Conservation (phyloP, 306 rosid species). For the peach (Prunus persica) region DNA sequence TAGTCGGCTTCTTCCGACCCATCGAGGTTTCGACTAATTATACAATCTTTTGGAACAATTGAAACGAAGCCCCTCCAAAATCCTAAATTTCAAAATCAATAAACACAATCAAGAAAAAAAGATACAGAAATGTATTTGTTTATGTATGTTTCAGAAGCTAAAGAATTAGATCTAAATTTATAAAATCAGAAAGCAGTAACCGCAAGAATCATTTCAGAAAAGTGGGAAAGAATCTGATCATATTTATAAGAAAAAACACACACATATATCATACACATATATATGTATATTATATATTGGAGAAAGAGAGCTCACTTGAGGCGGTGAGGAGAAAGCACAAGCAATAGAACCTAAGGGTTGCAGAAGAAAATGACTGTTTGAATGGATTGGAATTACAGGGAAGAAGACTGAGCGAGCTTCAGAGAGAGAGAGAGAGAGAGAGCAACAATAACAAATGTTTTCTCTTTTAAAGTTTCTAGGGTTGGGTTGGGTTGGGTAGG, state of each 20-base stretch:
- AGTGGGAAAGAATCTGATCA: neutral
- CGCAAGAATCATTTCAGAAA: neutral
- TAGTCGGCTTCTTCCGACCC: slow-evolving; percentile 81
- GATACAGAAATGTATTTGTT: neutral
- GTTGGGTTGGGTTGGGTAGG: neutral
- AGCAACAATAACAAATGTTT: neutral
- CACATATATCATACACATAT: neutral
- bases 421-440: neutral
- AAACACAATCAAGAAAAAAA: neutral
- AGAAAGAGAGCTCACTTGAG: neutral
- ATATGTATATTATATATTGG: too few relatives aligned
- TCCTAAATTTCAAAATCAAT: slow-evolving; percentile 22
- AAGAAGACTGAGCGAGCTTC: neutral
- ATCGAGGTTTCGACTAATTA: slow-evolving; percentile 34
- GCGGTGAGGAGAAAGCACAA: neutral
- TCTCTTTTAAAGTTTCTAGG: neutral
- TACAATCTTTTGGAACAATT: neutral
- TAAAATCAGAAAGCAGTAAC: neutral
- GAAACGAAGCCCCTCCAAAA: slow-evolving; percentile 6
- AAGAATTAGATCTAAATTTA: neutral
- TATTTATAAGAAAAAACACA: neutral
- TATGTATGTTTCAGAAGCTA: neutral
- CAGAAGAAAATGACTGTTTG: neutral
- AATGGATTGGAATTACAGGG: neutral
- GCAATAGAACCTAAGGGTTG: neutral